Evolutionary conservation across 2,329 filamentous ascomycete genomes (phyloP).

Genomic region (Botryotinia convoluta): DNA sequence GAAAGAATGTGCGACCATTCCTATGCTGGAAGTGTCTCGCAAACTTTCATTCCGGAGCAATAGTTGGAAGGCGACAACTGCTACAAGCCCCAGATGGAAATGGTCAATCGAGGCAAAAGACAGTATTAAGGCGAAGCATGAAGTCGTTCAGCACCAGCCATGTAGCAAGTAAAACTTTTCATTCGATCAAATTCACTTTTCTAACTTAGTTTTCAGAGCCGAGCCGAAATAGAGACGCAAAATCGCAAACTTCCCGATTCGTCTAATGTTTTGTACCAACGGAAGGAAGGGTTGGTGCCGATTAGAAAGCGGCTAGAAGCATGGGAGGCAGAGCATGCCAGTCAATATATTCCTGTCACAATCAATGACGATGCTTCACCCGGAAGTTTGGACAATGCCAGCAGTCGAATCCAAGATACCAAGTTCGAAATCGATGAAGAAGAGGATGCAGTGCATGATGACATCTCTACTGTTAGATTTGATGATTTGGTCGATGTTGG

Average conservation of each 20-base stretch:
- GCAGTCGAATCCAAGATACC: constrained; percentile 13
- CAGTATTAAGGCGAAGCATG: background rate
- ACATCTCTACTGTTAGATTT: constrained; percentile 40
- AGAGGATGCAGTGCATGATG: constrained; percentile 25
- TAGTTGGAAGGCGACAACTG: background rate
- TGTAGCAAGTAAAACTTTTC: background rate
- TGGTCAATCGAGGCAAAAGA: background rate
- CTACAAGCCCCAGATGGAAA: background rate
- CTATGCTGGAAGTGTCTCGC: constrained; percentile 34
- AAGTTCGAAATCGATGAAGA: constrained; percentile 25
- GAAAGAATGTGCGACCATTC: constrained; percentile 23
- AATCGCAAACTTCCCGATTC: background rate
- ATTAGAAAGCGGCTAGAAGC: constrained; percentile 38
- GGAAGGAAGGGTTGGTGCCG: background rate
- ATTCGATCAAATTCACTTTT: background rate
- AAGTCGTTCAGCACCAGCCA: constrained; percentile 2
- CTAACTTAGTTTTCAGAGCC: background rate
- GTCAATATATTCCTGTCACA: background rate
- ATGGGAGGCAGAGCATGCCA: constrained; percentile 21
- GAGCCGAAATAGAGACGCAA: background rate
- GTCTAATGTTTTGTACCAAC: background rate
- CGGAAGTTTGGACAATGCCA: constrained; percentile 22
- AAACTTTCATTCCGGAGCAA: constrained; percentile 20
- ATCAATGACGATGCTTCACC: constrained; percentile 6
- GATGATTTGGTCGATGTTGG: constrained; percentile 50